phyloP scores from a whole-genome alignment of 106 monocot genomes.

The Apostasia shenzhenica region DNA sequence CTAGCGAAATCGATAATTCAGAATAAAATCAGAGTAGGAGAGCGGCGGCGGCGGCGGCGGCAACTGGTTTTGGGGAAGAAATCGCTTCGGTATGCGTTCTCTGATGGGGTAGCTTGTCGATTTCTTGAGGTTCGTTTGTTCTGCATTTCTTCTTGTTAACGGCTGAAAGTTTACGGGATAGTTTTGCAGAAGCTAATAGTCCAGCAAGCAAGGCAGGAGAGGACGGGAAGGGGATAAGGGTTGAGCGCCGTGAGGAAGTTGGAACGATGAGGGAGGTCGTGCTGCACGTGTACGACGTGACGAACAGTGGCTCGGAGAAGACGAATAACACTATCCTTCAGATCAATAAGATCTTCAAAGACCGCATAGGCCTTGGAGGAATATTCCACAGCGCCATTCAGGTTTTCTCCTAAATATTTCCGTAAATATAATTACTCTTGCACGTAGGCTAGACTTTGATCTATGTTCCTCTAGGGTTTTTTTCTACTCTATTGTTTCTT shows the following conservation, averaged over 20 bases:
- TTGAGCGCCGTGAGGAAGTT: background rate
- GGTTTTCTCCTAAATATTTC: constrained; percentile 14
- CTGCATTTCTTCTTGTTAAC: background rate
- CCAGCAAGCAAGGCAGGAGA: background rate
- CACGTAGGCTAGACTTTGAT: too few relatives aligned
- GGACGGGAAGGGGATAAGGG: background rate
- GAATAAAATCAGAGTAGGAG: too few relatives aligned
- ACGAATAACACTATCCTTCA: constrained; percentile 94
- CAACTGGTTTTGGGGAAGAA: background rate
- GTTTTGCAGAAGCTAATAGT: background rate
- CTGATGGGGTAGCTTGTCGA: background rate
- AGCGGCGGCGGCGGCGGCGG: background rate
- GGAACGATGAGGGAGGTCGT: constrained; percentile 53
- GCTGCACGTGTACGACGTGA: constrained; percentile 90
- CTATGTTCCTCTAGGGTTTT: too few relatives aligned
- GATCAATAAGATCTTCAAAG: constrained; percentile 95
- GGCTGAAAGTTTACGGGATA: background rate
- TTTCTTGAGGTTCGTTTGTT: background rate
- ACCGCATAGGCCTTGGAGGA: constrained; percentile 91
- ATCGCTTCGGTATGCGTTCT: background rate
- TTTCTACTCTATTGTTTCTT: background rate
- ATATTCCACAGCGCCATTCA: constrained; percentile 96
- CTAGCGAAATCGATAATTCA: too few relatives aligned
- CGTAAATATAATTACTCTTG: too few relatives aligned
- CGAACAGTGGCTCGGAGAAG: constrained; percentile 81